Base-by-base conservation (phyloP, 139 green algal species). In the Coelastrella sp. region DNA sequence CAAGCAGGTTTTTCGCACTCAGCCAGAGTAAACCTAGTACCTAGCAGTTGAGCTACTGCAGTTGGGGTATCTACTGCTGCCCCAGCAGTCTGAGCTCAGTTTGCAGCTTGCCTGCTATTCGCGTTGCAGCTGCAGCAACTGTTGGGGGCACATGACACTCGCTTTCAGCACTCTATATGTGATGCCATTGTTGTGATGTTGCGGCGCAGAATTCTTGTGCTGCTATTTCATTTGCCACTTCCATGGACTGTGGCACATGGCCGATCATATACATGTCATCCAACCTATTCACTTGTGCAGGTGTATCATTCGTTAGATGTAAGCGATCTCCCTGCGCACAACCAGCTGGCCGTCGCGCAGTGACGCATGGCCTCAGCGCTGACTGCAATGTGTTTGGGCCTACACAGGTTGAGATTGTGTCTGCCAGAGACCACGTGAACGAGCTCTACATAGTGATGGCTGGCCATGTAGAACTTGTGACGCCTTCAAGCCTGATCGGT, bases 381-480 rank as follows among this genome's bases (percentile, higher is more conserved):
- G n/a, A n/a, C n/a, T n/a, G n/a, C n/a, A 10, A 68, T 68, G 10
- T 68, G 7, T 10, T 68, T 10, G 7, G 61, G 61, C 10, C 7
- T 32, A 7, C 22, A 5, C 85, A 83, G 88, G 94, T 94, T 17
- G 93, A 96, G 73, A 86, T 96, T 7, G 47, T 96, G 5, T 87
- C 85, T 2, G 85, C 92, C 11, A 83, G 90, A 5, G 94, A 96
- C 79, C 81, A 90, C 71, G 85, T 95, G n/a, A 94, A 94, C 68
- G 94, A 96, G 89, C 85, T 96, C 7, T 92, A 94, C 68, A 75
- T 96, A 22, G 80, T 96, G 20, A 81, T 95, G 66, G 80, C 61
- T 0, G 94, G 93, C 8, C 57, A 90, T 23, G 57, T 23, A 56
- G 83, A 75, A 83, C 75, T 89, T 19, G 77, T 82, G 47, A 17